Base-by-base conservation (phyloP, 2,329 filamentous ascomycete species). In the Apiospora kogelbergensis region DNA sequence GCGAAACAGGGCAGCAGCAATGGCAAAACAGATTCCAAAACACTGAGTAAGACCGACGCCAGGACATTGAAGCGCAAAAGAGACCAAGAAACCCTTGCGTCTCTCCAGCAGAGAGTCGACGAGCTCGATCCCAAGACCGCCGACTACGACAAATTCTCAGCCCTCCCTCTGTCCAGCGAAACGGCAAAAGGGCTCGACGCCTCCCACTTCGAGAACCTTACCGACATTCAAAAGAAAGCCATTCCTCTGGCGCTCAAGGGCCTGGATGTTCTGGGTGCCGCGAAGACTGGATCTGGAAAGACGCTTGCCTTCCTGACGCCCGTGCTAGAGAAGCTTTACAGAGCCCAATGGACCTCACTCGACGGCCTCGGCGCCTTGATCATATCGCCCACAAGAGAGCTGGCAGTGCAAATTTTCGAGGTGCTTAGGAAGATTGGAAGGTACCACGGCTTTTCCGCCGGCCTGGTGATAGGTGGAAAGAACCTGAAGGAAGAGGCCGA, bases 391-490 rank as follows among this genome's bases (percentile, higher is more conserved):
- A 99, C 96, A 9, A 91, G 96, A 77, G 96, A 99, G 82, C 85
- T 99, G 68, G 95, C 96, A 0, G 96, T 97, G 46, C 96, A 99
- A 80, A 99, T 97, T 71, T 99, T 98, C 77, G 93, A 98, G 69
- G 95, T 98, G 0, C 82, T 99, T 75, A 88, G 93, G 71, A 97
- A 97, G 80, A 89, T 99, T 69, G 96, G 96, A 60, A 89, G 93
- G 68, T 90, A 95, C 69, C 95, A 99, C 80, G 86, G 89, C 70
- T 98, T 98, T 79, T 97, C 95, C 0, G 96, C 96, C 0, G 96
- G 96, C 0, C 81, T 98, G 75, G 89, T 99, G 11, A 98, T 98
- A 75, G 96, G 96, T 48, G 96, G 96, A 48, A 97, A 97, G 85
- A 95, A 88, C 78, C 78, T 98, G 75, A 91, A 93, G 77, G 95